Evolutionary conservation across 1,139 yeast genomes (phyloP).

Genomic region (Wickerhamomyces sp.): DNA sequence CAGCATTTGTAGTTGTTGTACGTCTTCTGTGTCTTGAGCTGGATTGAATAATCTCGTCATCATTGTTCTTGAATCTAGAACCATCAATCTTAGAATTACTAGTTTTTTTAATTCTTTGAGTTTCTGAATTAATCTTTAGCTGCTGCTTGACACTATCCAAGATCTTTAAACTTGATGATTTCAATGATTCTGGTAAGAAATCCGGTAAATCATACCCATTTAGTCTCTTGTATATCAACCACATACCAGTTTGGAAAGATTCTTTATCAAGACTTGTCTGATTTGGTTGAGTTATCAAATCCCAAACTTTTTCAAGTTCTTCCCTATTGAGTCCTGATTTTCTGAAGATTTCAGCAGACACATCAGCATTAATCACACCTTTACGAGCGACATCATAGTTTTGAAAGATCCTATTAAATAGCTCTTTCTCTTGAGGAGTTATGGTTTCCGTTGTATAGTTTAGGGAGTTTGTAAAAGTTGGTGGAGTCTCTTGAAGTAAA

Average conservation of each 20-base stretch:
- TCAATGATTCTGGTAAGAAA: slow-evolving; percentile 64
- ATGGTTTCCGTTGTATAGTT: slow-evolving; percentile 57
- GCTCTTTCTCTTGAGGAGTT: slow-evolving; percentile 77
- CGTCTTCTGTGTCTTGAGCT: slow-evolving; percentile 23
- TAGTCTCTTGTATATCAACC: slow-evolving; percentile 67
- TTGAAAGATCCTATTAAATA: slow-evolving; percentile 80
- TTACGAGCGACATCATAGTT: slow-evolving; percentile 74
- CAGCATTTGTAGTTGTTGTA: slow-evolving; percentile 7
- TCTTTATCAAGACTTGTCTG: slow-evolving; percentile 71
- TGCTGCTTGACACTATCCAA: slow-evolving; percentile 52
- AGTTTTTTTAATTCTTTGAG: slow-evolving; percentile 16
- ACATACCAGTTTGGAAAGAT: slow-evolving; percentile 83
- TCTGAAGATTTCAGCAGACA: slow-evolving; percentile 81
- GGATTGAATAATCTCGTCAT: slow-evolving; percentile 34
- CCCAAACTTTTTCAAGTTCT: slow-evolving; percentile 91
- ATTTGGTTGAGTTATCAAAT: slow-evolving; percentile 64
- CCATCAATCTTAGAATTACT: slow-evolving; percentile 22
- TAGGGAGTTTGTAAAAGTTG: slow-evolving; percentile 27
- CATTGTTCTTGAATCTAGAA: slow-evolving; percentile 32
- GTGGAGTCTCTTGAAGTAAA: slow-evolving; percentile 25
- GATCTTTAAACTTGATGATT: slow-evolving; percentile 76
- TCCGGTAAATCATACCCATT: slow-evolving; percentile 73
- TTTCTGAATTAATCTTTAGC: slow-evolving; percentile 26
- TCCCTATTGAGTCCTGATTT: slow-evolving; percentile 84
- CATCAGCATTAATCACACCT: slow-evolving; percentile 75